Evolutionary conservation across 495 filamentous ascomycete genomes (phyloP).

Genomic region (Tuber umbilicatum): DNA sequence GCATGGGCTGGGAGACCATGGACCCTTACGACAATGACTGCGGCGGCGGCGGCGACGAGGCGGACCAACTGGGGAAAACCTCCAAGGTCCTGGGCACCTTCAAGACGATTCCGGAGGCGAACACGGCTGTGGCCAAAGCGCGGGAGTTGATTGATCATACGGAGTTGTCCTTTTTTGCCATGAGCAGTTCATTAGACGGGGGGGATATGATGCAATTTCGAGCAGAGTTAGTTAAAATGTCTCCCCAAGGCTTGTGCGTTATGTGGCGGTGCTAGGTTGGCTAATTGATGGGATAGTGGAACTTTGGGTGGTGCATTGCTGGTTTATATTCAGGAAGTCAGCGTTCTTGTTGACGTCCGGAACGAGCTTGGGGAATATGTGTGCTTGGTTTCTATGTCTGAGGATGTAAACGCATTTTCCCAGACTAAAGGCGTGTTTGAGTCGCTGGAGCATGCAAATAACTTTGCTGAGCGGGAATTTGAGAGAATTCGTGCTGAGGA

Average conservation of each 20-base stretch:
- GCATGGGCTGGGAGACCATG: background rate
- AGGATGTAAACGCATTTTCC: background rate
- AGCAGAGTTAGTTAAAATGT: background rate
- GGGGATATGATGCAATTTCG: background rate
- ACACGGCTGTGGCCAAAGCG: background rate
- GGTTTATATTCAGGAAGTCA: background rate
- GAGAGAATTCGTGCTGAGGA: background rate
- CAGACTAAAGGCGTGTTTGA: background rate
- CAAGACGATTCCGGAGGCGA: background rate
- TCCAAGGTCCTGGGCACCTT: background rate
- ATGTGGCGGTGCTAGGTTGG: background rate
- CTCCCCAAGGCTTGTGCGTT: background rate
- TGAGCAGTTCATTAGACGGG: background rate
- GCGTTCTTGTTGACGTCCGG: background rate
- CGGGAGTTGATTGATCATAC: background rate
- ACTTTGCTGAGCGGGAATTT: background rate
- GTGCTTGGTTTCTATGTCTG: background rate
- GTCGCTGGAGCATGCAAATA: background rate
- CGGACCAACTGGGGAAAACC: background rate
- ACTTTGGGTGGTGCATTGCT: background rate
- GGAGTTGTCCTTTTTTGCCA: background rate
- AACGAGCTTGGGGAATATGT: constrained; percentile 1
- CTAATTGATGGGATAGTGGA: background rate
- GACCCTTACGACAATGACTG: background rate
- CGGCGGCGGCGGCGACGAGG: background rate